Conservation (phyloP, 2,329 filamentous ascomycete species). For the Colletotrichum somersetense region DNA sequence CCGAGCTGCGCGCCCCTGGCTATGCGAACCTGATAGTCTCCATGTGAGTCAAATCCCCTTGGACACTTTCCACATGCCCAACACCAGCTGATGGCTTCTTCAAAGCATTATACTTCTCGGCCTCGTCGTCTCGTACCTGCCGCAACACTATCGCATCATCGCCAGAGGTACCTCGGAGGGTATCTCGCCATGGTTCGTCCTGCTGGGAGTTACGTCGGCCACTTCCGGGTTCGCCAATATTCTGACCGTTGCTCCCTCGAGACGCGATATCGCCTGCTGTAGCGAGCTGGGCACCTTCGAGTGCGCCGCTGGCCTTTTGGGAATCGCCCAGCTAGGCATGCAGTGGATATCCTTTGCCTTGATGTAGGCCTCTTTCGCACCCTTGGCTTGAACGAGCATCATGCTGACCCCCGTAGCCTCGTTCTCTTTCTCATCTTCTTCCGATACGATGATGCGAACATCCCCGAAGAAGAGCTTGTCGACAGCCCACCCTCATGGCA, state of each 20-base stretch:
- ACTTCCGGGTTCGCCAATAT: constrained; percentile 95
- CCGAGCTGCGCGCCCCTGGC: constrained; percentile 64
- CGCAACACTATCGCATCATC: constrained; percentile 94
- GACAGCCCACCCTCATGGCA: constrained; percentile 76
- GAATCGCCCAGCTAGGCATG: constrained; percentile 89
- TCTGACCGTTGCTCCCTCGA: constrained; percentile 84
- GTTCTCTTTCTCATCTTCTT: constrained; percentile 97
- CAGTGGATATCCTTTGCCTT: constrained; percentile 94
- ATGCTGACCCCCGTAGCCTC: constrained; percentile 68
- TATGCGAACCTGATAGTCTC: constrained; percentile 69
- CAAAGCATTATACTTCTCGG: constrained; percentile 82
- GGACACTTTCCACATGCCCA: too few relatives aligned
- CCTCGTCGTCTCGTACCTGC: constrained; percentile 92
- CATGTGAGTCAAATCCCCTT: constrained; percentile 57
- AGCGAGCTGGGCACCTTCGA: constrained; percentile 83
- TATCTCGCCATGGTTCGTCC: constrained; percentile 94
- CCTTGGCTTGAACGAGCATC: neutral
- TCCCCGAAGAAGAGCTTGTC: constrained; percentile 62
- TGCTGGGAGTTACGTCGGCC: constrained; percentile 91
- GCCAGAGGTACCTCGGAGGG: constrained; percentile 88
- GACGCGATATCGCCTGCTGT: constrained; percentile 88
- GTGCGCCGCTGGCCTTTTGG: constrained; percentile 86
- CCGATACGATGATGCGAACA: constrained; percentile 70
- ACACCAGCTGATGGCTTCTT: constrained; percentile 42
- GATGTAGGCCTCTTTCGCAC: constrained; percentile 72